Base-by-base conservation (phyloP, 2,329 filamentous ascomycete genomes). In the Geosmithia flava region DNA sequence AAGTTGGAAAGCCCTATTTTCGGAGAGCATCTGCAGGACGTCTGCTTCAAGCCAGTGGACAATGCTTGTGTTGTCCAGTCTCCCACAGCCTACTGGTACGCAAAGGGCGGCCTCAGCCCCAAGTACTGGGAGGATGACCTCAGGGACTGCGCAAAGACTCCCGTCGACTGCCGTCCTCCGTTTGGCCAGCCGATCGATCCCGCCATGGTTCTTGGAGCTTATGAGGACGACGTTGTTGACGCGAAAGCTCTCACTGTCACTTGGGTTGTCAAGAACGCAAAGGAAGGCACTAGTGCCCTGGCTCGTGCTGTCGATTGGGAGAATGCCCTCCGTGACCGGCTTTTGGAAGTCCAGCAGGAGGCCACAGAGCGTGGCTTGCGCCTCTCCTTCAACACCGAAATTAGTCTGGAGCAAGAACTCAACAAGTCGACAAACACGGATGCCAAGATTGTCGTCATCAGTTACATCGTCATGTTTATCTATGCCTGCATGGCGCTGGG, bases 351-450 rank as follows among this genome's bases (percentile, higher is more conserved):
- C 1, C 88, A 95, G 62, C 69, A 77, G 15, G 89, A 98, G 65
- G 94, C 93, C 7, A 66, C 66, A 3, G 73, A 83, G 19, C 81
- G 86, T 45, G 90, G 90, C 1, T 75, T 98, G 10, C 78, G 93
- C 19, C 69, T 98, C 37, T 97, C 90, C 7, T 98, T 97, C 73
- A 95, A 82, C 46, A 95, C 93, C 0, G 93, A 98, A 67, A 87
- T 91, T 64, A 96, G 90, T 63, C 70, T 98, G 52, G 91, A 97
- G 62, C 78, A 96, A 61, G 93, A 98, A 61, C 74, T 98, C 50
- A 98, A 96, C 71, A 95, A 97, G 68, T 95, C 89, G 39, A 96
- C 89, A 46, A 98, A 98, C 64, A 97, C 93, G 0, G 93, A 98
- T 64, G 94, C 91, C 43, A 96, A 91, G 64, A 98, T 98, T 58